Evolutionary conservation across 2,329 filamentous ascomycete species (phyloP), one percentile per base, ranked within the genome.

Genomic region (Ceratocystis eucalypticola): DNA sequence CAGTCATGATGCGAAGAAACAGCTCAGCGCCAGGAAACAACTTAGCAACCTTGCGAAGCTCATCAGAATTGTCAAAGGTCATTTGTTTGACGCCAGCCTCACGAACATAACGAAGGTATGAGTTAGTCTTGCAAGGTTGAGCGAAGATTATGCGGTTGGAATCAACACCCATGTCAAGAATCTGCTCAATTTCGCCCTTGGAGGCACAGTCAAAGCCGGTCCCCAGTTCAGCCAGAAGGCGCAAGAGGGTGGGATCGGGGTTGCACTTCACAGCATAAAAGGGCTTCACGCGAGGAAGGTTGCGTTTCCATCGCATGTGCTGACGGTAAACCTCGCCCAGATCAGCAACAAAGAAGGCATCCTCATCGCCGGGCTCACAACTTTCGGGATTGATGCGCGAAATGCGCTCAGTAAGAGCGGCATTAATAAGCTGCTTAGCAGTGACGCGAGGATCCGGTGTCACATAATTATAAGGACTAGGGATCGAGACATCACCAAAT

Each of bases 221-320:
- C 73, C 93, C 94, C 70, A 99, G 83, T 71, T 85, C 86, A 69
- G 90, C 86, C 73, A 99, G 86, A 71, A 99, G 88, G 74, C 88
- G 87, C 71, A 99, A 82, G 70, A 99, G 87, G 77, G 89, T 87
- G 62, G 87, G 84, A 77, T 99, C 93, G 33, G 93, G 92, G 82
- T 99, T 99, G 80, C 94, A 99, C 80, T 99, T 99, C 81, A 99
- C 93, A 71, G 93, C 91, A 79, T 96, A 99, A 74, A 97, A 96
- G 53, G 94, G 94, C 79, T 92, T 94, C 76, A 99, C 89, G 72
- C 93, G 88, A 71, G 87, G 85, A 74, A 99, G 80, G 75, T 95
- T 93, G 81, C 87, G 84, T 85, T 96, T 97, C 94, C 94, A 99
- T 78, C 93, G 89, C 76, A 97, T 80, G 74, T 97, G 93, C 84